These are phyloP conservation scores for Fusarium palustre DNA, from an alignment of 2,329 filamentous ascomycete genomes.

Conservation along the genomic window DNA sequence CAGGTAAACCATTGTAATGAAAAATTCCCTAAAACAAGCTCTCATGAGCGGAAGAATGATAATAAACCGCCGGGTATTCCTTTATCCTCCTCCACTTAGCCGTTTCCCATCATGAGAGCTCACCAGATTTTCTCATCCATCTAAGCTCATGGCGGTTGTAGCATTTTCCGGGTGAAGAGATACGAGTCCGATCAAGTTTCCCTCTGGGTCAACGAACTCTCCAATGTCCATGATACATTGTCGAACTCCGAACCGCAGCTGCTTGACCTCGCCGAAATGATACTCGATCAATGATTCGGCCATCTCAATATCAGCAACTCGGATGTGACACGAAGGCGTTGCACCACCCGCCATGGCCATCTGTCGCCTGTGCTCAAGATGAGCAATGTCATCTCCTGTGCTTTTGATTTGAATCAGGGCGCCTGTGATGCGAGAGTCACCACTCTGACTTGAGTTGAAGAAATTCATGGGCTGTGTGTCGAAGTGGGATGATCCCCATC, in stretches of 20 bases:
- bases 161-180: constrained; percentile 41
- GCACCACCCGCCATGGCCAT: constrained; percentile 29
- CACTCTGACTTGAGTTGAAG: constrained; percentile 34
- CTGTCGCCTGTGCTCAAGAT: constrained; percentile 32
- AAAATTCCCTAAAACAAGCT: constrained; percentile 7
- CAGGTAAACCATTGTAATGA: constrained; percentile 1
- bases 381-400: constrained; percentile 15
- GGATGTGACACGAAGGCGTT: constrained; percentile 40
- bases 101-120: constrained; percentile 5
- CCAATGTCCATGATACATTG: constrained; percentile 44
- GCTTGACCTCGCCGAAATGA: constrained; percentile 39
- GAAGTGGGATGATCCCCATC: constrained; percentile 42
- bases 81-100: constrained; percentile 40
- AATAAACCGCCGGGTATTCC: constrained; percentile 38
- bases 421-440: constrained; percentile 31
- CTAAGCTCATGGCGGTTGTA: constrained; percentile 20
- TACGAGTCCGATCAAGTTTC: constrained; percentile 44
- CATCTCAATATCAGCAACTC: constrained; percentile 42
- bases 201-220: constrained; percentile 46
- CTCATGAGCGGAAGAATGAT: constrained; percentile 25
- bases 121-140: constrained; percentile 4
- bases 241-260: constrained; percentile 42
- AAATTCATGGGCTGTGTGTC: constrained; percentile 44
- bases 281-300: constrained; percentile 41
- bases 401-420: constrained; percentile 38